Percentiles rank a stretch among this genome's conserved stretches.
Conservation (phyloP, 1,284 basidiomycete species). For the Athelia sp. region DNA sequence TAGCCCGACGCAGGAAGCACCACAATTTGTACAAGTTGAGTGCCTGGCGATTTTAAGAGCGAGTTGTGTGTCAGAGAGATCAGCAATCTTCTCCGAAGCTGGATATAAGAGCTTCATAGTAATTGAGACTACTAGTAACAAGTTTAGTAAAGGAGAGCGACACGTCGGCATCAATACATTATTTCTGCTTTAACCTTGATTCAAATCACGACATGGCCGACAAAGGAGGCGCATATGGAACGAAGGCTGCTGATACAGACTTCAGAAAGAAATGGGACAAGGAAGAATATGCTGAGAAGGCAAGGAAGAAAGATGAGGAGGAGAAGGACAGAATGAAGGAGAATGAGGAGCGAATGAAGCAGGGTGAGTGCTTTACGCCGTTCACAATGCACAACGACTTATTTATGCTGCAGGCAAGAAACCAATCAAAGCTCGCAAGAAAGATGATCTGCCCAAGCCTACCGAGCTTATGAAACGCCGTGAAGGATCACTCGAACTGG, state of each 20-base stretch:
- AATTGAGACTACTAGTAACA: no score
- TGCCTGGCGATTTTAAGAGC: constrained; percentile 74
- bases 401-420: constrained; percentile 64
- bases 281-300: constrained; percentile 75
- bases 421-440: constrained; percentile 60
- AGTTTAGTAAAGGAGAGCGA: not conserved
- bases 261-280: constrained; percentile 86
- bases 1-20: constrained; percentile 55
- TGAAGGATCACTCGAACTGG: constrained; percentile 76
- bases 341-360: constrained; percentile 78
- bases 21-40: constrained; percentile 57
- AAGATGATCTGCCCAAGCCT: constrained; percentile 78
- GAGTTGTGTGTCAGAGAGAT: constrained; percentile 43
- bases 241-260: constrained; percentile 67
- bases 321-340: constrained; percentile 79
- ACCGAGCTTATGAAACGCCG: constrained; percentile 87
- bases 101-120: constrained; percentile 64
- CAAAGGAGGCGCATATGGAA: constrained; percentile 54
- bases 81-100: constrained; percentile 40
- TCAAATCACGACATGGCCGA: constrained; percentile 43
- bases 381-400: not conserved
- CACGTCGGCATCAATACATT: not conserved
- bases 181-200: constrained; percentile 4
- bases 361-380: constrained; percentile 48
- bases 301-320: constrained; percentile 70